Base-by-base conservation (phyloP, 2,329 filamentous ascomycete species). In the Apiospora saccharicola region DNA sequence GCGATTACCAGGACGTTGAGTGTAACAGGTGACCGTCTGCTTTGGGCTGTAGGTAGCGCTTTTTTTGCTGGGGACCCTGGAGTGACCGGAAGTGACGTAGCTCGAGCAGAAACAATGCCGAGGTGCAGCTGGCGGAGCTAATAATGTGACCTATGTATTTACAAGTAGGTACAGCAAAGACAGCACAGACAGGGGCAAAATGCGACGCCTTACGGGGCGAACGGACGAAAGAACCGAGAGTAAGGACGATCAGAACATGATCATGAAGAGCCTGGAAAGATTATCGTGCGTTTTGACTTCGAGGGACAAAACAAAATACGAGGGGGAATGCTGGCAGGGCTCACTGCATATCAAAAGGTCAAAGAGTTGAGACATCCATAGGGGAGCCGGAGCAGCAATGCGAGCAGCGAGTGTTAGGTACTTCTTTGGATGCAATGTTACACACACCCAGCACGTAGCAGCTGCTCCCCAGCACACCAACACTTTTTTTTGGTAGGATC, bases 41-140 rank as follows among this genome's bases (percentile, higher is more conserved):
- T 64, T 64, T 41, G 57, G 57, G 57, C 34, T 34, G 57, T 41
- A 64, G 22, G 57, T 26, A 34, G 43, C 43, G 67, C n/a, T 19
- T 68, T 68, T 68, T 68, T 46, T 68, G 67, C 67, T 68, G 67
- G 67, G 67, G 41, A 47, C 44, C 67, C 67, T 47, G 6, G 67
- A 47, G 41, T 46, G 67, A 46, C 14, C 44, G 67, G 67, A 47
- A 37, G 67, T 68, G 67, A 68, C 67, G 67, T 68, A 68, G 67
- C 67, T 47, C n/a, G 22, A 68, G 67, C 14, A 44, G 44, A 47
- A 47, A 68, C 67, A 68, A 47, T 68, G 67, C 67, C 67, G 67
- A 68, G 67, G 67, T 47, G 67, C 41, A 44, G 41, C 64, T 61
- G 53, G 53, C 53, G 53, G 53, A 61, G 53, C 53, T 61, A 61